These are phyloP conservation scores for Zygoascus flipseniorum DNA, from an alignment of 805 yeast genomes.

Conservation along the genomic window DNA sequence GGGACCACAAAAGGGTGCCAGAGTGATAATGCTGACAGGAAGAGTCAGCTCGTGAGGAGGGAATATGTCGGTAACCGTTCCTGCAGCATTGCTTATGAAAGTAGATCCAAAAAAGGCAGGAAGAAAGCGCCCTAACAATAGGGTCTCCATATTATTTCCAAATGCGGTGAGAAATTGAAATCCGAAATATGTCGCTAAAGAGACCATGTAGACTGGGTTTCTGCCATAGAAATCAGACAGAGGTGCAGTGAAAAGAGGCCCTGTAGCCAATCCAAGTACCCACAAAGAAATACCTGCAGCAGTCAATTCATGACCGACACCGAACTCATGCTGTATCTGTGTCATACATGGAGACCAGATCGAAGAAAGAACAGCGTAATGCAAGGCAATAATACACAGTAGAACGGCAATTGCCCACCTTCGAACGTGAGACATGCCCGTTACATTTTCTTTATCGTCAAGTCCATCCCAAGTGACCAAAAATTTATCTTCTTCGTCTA, in stretches of 20 bases:
- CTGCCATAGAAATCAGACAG: slow-evolving; percentile 65
- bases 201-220: slow-evolving; percentile 50
- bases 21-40: slow-evolving; percentile 72
- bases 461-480: slow-evolving; percentile 19
- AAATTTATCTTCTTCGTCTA: slow-evolving; percentile 7
- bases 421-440: slow-evolving; percentile 23
- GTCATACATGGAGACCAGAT: slow-evolving; percentile 39
- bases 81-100: slow-evolving; percentile 77
- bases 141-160: slow-evolving; percentile 18
- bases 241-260: slow-evolving; percentile 61
- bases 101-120: slow-evolving; percentile 74
- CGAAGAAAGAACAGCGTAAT: slow-evolving; percentile 40
- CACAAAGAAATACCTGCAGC: slow-evolving; percentile 44
- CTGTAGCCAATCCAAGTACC: slow-evolving; percentile 54
- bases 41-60: slow-evolving; percentile 53
- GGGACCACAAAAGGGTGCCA: slow-evolving; percentile 77
- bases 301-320: slow-evolving; percentile 36
- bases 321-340: slow-evolving; percentile 31
- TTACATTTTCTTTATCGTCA: slow-evolving; percentile 32
- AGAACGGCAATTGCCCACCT: slow-evolving; percentile 34
- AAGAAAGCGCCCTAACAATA: slow-evolving; percentile 60
- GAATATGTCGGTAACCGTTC: slow-evolving; percentile 75
- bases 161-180: slow-evolving; percentile 48
- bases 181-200: slow-evolving; percentile 36
- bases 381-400: slow-evolving; percentile 17